Base-by-base conservation (phyloP, 306 rosid species). In the Sicyos edulis region DNA sequence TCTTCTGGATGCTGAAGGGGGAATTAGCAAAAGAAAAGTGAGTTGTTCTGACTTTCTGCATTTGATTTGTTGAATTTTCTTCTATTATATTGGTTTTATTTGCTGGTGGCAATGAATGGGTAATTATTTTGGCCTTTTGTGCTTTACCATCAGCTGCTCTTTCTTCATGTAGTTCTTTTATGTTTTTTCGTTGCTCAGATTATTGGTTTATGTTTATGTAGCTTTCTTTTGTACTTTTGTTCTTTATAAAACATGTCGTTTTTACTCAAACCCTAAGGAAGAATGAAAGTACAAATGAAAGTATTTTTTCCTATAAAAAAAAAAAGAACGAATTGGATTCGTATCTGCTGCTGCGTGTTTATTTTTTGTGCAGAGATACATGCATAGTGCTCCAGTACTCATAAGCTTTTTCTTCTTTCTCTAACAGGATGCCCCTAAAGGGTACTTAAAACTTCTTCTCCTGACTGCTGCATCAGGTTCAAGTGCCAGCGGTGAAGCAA, bases 381-480 rank as follows among this genome's bases (percentile, higher is more conserved):
- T 71, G 74, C 60, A 21, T 32, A 17, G 34, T 19, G 40, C 44
- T 81, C 62, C 1, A 63, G 68, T 34, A 49, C 9, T 73, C 54
- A 1, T 17, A 44, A 19, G 20, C 21, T 55, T 72, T 42, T 37
- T 42, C 32, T 15, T 17, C 44, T 32, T 26, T 26, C 63, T 81
- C 45, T 65, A 54, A 76, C 87, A 95, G 99, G 99, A 95, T 77
- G 88, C 99, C 71, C 75, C 97, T 70, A 95, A 87, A 82, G 95
- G 95, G 67, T 95, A 95, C 86, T 86, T 95, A 80, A 95, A 91
- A 81, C 99, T 95, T 75, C 85, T 95, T 75, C 80, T 91, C 82
- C 97, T 89, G 75, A 91, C 99, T 22, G 97, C 91, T 67, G 91
- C 88, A 78, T 95, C 99, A 0, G 92, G 95, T 78, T 96, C 88